phyloP scores from a whole-genome alignment of 768 basidiomycete genomes.

The Leccinum broughii region DNA sequence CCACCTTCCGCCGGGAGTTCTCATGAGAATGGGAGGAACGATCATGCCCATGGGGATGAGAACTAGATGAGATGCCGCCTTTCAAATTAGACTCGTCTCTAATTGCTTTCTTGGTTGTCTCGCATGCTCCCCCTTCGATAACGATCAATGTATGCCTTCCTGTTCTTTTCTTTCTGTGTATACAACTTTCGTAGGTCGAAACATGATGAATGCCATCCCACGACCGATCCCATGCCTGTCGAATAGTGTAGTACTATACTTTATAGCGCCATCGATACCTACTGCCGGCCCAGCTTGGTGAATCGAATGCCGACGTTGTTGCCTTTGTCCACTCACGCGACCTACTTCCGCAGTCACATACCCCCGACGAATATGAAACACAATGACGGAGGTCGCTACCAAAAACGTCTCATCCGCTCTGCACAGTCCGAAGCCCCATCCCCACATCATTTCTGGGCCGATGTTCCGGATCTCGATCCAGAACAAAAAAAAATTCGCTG shows the following conservation, averaged over 20 bases:
- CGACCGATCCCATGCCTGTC: slow-evolving; percentile 23
- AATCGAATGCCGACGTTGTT: slow-evolving; percentile 24
- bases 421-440: slow-evolving; percentile 18
- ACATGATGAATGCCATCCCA: slow-evolving; percentile 20
- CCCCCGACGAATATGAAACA: neutral
- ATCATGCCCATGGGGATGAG: slow-evolving; percentile 28
- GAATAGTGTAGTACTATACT: slow-evolving; percentile 32
- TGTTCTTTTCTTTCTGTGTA: slow-evolving; percentile 15
- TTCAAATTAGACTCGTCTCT: slow-evolving; percentile 19
- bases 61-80: slow-evolving; percentile 28
- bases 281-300: slow-evolving; percentile 21
- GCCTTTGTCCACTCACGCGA: slow-evolving; percentile 9
- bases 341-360: neutral
- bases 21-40: slow-evolving; percentile 30
- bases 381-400: slow-evolving; percentile 7
- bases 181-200: slow-evolving; percentile 32
- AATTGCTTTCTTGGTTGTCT: slow-evolving; percentile 18
- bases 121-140: slow-evolving; percentile 11
- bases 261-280: slow-evolving; percentile 32
- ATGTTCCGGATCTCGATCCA: slow-evolving; percentile 31
- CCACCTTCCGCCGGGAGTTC: slow-evolving; percentile 37
- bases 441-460: slow-evolving; percentile 29
- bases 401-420: slow-evolving; percentile 9
- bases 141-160: slow-evolving; percentile 20
- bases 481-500: slow-evolving; percentile 25